Evolutionary conservation across 345 rosid genomes (phyloP), one percentile per base, ranked within the genome.

Genomic region (Murraya koenigii): DNA sequence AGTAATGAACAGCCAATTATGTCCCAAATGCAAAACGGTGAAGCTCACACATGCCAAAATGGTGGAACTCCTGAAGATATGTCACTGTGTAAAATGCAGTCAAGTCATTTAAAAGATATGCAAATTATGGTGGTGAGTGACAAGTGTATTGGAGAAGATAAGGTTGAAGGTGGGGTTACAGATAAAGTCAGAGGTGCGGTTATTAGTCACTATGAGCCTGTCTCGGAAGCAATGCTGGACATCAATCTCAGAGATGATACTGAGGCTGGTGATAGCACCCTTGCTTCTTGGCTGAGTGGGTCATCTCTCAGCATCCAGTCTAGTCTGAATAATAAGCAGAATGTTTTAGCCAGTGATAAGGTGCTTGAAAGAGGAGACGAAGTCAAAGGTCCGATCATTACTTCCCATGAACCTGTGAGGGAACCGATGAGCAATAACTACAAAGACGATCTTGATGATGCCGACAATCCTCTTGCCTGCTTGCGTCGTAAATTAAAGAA

Each of bases 381-480:
- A 47, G 60, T 70, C 58, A 19, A 49, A 15, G 25, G 26, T 41
- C 35, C 56, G 13, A 25, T 7, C 2, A 7, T n/a, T 23, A 25
- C n/a, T 44, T 33, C 4, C 32, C 33, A 69, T 25, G 58, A 44
- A 69, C 56, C 33, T 4, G 23, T 8, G 52, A 35, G 66, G 11
- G 75, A 71, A 20, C 63, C 39, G 7, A 6, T 32, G 35, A 64
- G 67, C 41, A 19, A 64, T 64, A 10, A 74, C 35, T 3, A 0
- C 36, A 77, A 69, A 41, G 30, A 23, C 44, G 67, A 64, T 75
- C 39, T 14, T 15, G 60, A 72, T 64, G 72, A 23, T 19, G 80
- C 55, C 41, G 76, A 69, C 47, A 59, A 69, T 5, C 47, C 79
- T 49, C 83, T 77, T 2, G 79, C 63, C 17, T 59, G 67, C 75